These are phyloP conservation scores for Carex kokanica DNA, from an alignment of 176 grass and related monocot genomes.

Conservation along the genomic window DNA sequence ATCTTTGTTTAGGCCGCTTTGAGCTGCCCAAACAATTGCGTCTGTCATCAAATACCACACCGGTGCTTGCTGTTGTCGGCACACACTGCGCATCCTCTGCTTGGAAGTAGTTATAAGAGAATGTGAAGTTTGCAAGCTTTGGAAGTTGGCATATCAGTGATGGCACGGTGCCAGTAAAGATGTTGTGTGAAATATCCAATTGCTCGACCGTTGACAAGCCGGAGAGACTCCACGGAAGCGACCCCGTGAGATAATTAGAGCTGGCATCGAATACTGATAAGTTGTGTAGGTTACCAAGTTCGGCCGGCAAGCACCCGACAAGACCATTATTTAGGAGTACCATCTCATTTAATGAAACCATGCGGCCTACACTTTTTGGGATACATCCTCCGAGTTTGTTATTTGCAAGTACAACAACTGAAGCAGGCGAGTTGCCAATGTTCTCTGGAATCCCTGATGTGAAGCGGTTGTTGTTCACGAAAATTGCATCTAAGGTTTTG, in stretches of 20 bases:
- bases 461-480: constrained; percentile 44
- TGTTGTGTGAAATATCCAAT: constrained; percentile 39
- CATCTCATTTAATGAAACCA: constrained; percentile 32
- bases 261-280: constrained; percentile 33
- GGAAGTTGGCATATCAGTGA: constrained; percentile 28
- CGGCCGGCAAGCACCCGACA: constrained; percentile 29
- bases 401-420: constrained; percentile 39
- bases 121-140: constrained; percentile 32
- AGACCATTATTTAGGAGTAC: constrained; percentile 37
- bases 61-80: neutral
- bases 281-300: constrained; percentile 29
- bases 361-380: constrained; percentile 28
- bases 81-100: constrained; percentile 26
- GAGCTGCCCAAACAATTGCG: constrained; percentile 27
- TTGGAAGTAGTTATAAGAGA: constrained; percentile 45
- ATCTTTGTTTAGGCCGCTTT: constrained; percentile 24
- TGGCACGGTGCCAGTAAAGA: constrained; percentile 31
- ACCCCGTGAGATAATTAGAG: constrained; percentile 29
- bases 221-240: constrained; percentile 31
- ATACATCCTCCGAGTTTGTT: constrained; percentile 43
- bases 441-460: constrained; percentile 32
- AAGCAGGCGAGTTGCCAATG: constrained; percentile 41
- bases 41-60: constrained; percentile 23
- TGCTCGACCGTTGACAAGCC: constrained; percentile 20
- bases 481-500: constrained; percentile 39